Evolutionary conservation across 2,329 filamentous ascomycete genomes (phyloP), one percentile per base, ranked within the genome.

Genomic region (Orbilia ellipsospora): DNA sequence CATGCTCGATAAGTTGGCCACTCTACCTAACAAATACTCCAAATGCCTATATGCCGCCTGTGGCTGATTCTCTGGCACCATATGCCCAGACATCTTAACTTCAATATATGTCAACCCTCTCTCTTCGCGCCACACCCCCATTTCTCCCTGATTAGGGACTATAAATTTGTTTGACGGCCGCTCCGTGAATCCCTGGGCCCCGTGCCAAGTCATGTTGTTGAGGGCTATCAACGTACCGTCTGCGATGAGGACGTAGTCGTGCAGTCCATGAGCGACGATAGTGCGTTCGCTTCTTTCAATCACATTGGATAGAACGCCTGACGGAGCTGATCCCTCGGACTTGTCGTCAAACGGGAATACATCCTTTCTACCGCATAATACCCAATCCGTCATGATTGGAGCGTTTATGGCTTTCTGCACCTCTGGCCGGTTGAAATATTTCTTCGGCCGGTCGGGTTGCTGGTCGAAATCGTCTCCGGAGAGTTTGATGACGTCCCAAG

Each of bases 121-220:
- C 84, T 96, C 93, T 0, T 88, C 90, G 78, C 91, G 88, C n/a
- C 87, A 86, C 0, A 87, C 88, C 0, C 93, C 93, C 81, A 93
- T 85, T 0, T 91, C 85, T 1, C 92, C 92, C 0, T 86, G 83
- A 0, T 79, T 80, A 0, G 91, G 91, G 0, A 93, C 89, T 80
- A 87, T 92, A 80, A 92, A 89, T 1, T 89, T 87, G 60, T 88
- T 85, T 0, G 81, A 81, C 0, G 91, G 91, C 0, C 83, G 81
- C 0, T 81, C 80, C 77, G 89, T 87, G 84, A 94, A 94, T 0
- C 92, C 92, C 64, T 90, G 87, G 48, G 85, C 81, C 31, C 31
- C 31, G 5, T 36, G 31, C 31, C 31, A 7, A 36, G 31, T 36
- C 31, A 36, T 36, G 10, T 36, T 36, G 8, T 36, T 36, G 31